Evolutionary conservation across 352 stramenopile genomes (phyloP).

Genomic region (Thalassiosira mediterranea): DNA sequence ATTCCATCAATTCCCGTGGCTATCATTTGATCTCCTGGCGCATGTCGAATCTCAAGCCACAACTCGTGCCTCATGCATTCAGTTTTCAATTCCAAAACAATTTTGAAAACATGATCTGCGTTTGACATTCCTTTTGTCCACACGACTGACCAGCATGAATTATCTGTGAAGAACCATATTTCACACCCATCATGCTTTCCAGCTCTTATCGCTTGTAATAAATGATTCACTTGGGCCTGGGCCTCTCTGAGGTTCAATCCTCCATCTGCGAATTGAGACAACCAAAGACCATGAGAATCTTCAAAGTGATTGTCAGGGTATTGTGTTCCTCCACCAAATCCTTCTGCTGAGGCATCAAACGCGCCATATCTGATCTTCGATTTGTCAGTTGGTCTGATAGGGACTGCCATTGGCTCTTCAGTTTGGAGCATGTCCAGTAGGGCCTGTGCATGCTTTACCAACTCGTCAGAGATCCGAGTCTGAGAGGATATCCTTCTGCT

Average conservation of each 20-base stretch:
- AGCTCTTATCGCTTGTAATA: conserved; percentile 27
- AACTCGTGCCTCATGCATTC: conserved; percentile 10
- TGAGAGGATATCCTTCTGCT: conserved; percentile 13
- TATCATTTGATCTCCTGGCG: conserved; percentile 32
- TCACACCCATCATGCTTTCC: conserved; percentile 49
- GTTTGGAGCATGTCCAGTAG: conserved; percentile 16
- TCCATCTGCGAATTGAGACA: not conserved
- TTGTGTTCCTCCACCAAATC: conserved; percentile 22
- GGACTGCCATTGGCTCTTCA: not conserved
- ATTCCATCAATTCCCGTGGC: conserved; percentile 27
- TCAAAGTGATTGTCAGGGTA: conserved; percentile 6
- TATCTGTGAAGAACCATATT: conserved; percentile 26
- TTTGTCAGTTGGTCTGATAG: conserved; percentile 25
- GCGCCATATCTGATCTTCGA: conserved; percentile 23
- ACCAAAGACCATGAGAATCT: conserved; percentile 11
- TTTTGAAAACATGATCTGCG: conserved; percentile 21
- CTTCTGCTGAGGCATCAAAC: conserved; percentile 34
- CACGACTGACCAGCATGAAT: conserved; percentile 28
- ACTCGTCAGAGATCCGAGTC: conserved; percentile 19
- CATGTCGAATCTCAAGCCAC: conserved; percentile 9
- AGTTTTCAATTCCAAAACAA: conserved; percentile 25
- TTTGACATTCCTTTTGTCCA: conserved; percentile 28
- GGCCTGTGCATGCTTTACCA: conserved; percentile 17
- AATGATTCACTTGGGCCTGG: conserved; percentile 21
- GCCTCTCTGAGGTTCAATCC: conserved; percentile 35